These are phyloP conservation scores for Aspergillus steynii DNA, from an alignment of 495 filamentous ascomycete species.

Conservation along the genomic window DNA sequence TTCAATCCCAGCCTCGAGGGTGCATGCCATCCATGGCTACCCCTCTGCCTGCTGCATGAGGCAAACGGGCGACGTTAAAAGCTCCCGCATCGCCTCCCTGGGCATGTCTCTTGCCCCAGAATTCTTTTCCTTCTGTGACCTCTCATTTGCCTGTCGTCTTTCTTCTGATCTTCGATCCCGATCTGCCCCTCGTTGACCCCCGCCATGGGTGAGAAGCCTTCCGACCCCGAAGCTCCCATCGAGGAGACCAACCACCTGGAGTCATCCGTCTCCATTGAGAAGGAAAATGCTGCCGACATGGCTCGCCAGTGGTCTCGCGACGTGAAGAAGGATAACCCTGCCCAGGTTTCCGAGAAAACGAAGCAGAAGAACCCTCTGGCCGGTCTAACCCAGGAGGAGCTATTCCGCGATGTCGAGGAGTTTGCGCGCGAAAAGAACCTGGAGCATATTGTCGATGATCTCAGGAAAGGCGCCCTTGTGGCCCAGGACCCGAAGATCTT, in stretches of 20 bases:
- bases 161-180: conserved; percentile 3
- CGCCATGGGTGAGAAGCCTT: conserved; percentile 16
- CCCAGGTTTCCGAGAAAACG: conserved; percentile 29
- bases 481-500: conserved; percentile 53
- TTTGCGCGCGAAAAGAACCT: conserved; percentile 59
- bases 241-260: conserved; percentile 11
- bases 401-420: conserved; percentile 56
- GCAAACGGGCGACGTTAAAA: conserved; percentile 12
- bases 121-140: conserved; percentile 2
- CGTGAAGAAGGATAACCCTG: conserved; percentile 3
- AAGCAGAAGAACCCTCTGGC: conserved; percentile 50
- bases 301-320: conserved; percentile 20
- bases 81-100: conserved; percentile 3
- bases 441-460: conserved; percentile 55
- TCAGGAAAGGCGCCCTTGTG: conserved; percentile 66
- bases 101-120: conserved; percentile 1
- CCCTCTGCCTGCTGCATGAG: background rate
- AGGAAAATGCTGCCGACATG: conserved; percentile 15
- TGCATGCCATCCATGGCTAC: conserved; percentile 1
- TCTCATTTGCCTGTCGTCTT: conserved; percentile 14
- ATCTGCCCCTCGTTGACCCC: background rate
- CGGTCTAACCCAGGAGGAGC: conserved; percentile 53
- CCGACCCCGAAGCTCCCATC: conserved; percentile 15
- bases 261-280: conserved; percentile 10
- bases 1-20: background rate